Evolutionary conservation across 805 yeast genomes (phyloP).

Genomic region (Wickerhamomyces kurtzmanii): DNA sequence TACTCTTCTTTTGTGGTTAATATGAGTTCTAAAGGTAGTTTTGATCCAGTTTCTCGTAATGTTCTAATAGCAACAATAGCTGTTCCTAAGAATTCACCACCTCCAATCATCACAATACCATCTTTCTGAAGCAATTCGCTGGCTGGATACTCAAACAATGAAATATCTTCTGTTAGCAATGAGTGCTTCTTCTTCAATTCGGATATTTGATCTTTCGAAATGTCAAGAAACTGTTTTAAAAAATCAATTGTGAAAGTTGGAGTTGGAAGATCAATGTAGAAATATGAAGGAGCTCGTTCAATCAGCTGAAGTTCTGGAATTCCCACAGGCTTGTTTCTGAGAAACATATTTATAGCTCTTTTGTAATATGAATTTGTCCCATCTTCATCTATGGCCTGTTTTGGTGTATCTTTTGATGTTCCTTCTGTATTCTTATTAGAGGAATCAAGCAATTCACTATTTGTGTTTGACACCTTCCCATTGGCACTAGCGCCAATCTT

Average conservation of each 20-base stretch:
- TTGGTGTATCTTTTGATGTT: no score
- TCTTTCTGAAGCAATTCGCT: slow-evolving; percentile 12
- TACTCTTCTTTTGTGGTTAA: slow-evolving; percentile 29
- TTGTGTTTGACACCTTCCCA: no score
- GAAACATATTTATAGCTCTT: slow-evolving; percentile 11
- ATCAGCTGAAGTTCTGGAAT: slow-evolving; percentile 7
- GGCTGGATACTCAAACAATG: slow-evolving; percentile 10
- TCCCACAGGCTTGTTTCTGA: slow-evolving; percentile 13
- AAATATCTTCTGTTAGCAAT: slow-evolving; percentile 10
- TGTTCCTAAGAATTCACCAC: slow-evolving; percentile 32
- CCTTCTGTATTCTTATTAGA: no score
- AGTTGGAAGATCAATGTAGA: slow-evolving; percentile 15
- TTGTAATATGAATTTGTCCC: no score
- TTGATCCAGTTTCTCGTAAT: slow-evolving; percentile 30
- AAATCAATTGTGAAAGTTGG: slow-evolving; percentile 18
- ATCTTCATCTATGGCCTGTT: no score
- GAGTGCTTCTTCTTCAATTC: slow-evolving; percentile 12
- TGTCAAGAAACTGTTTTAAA: slow-evolving; percentile 6
- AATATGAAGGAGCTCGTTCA: slow-evolving; percentile 17
- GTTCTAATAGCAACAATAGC: slow-evolving; percentile 27
- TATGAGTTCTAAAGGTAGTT: slow-evolving; percentile 33
- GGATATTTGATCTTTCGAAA: slow-evolving; percentile 9
- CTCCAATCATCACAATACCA: slow-evolving; percentile 30
- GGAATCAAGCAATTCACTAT: no score
- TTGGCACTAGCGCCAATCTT: no score